Evolutionary conservation across 2,329 filamentous ascomycete genomes (phyloP), one percentile per base, ranked within the genome.

Genomic region (Penicillium glabrum): DNA sequence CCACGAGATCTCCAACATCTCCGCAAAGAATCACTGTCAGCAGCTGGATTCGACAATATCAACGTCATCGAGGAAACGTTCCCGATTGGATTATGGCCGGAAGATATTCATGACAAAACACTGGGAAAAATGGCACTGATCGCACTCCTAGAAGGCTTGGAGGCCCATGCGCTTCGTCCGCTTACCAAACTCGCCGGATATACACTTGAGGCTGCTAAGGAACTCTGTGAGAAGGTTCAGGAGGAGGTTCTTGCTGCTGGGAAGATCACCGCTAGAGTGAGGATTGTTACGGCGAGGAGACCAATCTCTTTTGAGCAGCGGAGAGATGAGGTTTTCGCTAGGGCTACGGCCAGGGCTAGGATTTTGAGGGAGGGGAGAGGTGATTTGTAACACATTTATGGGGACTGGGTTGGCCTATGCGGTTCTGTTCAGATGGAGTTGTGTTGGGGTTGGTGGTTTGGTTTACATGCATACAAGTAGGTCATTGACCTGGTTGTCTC

Each of bases 1-100:
- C 76, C 76, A 1, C 69, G 79, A 5, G 75, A 75, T 13, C 67
- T 76, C 2, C 71, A 68, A 53, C 80, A 82, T 66, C 71, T 82
- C 58, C 68, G 72, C 11, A 69, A 70, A 4, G 61, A 69, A 0
- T 69, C 73, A 14, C 70, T 82, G 5, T 68, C 69, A 41, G 71
- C 72, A 27, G 77, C 75, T 0, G 79, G 80, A 1, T 80, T 82
- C 58, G 73, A 70, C 16, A 73, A 80, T 35, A 69, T 79, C 5
- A 66, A 68, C 23, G 72, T 73, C 1, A 72, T 72, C 3, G 74
- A 77, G 46, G 65, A 72, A 43, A 69, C 67, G 3, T 62, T 77
- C 8, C 75, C 75, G 6, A 63, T 78, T 16, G 74, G 75, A 1
- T 62, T 70, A 7, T 76, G 75, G 74, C 69, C 72, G 10, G 56